Conservation (phyloP, 2,329 filamentous ascomycete genomes). For the Fusarium illudens region DNA sequence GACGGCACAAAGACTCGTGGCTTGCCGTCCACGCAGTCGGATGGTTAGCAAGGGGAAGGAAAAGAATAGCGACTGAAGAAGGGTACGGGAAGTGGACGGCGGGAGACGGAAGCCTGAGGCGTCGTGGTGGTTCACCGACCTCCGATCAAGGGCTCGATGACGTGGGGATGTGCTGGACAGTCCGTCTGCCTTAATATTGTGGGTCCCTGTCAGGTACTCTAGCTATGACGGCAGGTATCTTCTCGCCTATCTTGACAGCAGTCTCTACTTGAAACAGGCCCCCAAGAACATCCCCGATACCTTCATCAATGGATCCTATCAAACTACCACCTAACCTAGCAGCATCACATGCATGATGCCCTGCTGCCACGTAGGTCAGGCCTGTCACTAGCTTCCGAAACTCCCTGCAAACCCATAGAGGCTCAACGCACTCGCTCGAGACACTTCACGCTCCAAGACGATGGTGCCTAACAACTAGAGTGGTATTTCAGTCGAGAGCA, state of each 20-base stretch:
- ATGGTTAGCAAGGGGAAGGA: background rate
- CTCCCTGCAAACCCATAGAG: background rate
- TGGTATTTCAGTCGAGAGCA: background rate
- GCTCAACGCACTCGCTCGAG: background rate
- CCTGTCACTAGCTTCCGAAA: background rate
- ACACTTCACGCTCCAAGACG: background rate
- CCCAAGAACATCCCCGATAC: background rate
- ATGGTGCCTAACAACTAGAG: background rate
- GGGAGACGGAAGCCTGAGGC: slow-evolving; percentile 7
- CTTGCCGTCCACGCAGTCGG: slow-evolving; percentile 9
- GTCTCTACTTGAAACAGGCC: background rate
- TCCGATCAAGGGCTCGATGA: slow-evolving; percentile 29
- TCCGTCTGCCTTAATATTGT: slow-evolving; percentile 28
- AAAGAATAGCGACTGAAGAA: background rate
- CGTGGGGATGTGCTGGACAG: slow-evolving; percentile 22
- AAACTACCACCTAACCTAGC: background rate
- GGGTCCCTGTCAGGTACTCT: slow-evolving; percentile 8
- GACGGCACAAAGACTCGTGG: slow-evolving; percentile 1
- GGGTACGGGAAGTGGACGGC: background rate
- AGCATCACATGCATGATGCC: slow-evolving; percentile 11
- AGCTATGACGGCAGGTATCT: background rate
- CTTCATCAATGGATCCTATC: background rate
- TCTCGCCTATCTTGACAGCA: background rate
- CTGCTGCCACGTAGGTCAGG: slow-evolving; percentile 6
- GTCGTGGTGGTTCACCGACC: slow-evolving; percentile 17